Evolutionary conservation across 2,329 filamentous ascomycete species (phyloP).

Genomic region (Ophiostoma populinum): DNA sequence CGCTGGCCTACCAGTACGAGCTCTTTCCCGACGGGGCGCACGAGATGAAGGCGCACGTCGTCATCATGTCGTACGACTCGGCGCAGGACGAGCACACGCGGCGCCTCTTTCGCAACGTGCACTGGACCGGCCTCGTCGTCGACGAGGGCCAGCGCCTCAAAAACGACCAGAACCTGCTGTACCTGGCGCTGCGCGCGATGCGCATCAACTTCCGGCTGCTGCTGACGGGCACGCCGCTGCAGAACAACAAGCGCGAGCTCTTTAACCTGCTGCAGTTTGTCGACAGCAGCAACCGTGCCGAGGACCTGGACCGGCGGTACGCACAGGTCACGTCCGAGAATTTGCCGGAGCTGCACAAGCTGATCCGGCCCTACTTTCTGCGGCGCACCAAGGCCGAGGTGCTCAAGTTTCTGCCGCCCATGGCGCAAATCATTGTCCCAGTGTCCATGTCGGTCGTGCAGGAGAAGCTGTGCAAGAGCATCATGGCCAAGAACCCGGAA

Average conservation of each 20-base stretch:
- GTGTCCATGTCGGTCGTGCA: conserved; percentile 92
- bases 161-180: conserved; percentile 74
- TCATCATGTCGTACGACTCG: conserved; percentile 90
- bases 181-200: conserved; percentile 54
- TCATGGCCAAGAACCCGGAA: conserved; percentile 77
- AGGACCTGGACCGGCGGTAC: conserved; percentile 57
- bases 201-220: conserved; percentile 71
- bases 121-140: conserved; percentile 77
- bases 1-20: conserved; percentile 66
- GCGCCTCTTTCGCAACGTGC: conserved; percentile 48
- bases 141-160: conserved; percentile 94
- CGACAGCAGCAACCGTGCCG: conserved; percentile 53
- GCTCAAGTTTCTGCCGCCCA: conserved; percentile 76
- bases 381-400: conserved; percentile 78
- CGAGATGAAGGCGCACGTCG: conserved; percentile 71
- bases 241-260: conserved; percentile 87
- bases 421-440: conserved; percentile 88
- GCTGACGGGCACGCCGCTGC: conserved; percentile 78
- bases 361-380: conserved; percentile 58
- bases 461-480: conserved; percentile 86
- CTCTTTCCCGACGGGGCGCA: conserved; percentile 52
- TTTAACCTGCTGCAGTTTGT: conserved; percentile 96
- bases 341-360: conserved; percentile 59
- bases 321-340: conserved; percentile 68
- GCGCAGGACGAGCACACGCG: conserved; percentile 56